Evolutionary conservation across 2,329 filamentous ascomycete species (phyloP).

Genomic region (Stachybotrys elegans): DNA sequence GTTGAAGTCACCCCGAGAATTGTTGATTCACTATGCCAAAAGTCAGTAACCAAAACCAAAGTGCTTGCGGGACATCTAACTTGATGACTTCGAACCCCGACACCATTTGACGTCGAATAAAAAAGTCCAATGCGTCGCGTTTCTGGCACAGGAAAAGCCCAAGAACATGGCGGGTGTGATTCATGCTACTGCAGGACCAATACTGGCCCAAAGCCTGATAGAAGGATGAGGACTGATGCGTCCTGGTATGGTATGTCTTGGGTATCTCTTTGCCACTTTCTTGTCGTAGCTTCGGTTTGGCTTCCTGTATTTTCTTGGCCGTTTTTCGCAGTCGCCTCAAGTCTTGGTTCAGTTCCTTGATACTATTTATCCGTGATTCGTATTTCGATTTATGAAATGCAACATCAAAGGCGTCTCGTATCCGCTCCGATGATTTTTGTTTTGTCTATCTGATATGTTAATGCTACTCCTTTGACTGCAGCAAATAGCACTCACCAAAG

Average conservation of each 20-base stretch:
- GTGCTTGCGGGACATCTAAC: neutral
- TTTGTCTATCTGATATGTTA: neutral
- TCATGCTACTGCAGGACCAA: neutral
- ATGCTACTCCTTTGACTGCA: neutral
- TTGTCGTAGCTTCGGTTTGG: neutral
- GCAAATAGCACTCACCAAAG: neutral
- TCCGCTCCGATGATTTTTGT: neutral
- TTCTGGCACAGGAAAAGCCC: neutral
- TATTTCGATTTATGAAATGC: constrained; percentile 1
- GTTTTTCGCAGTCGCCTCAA: neutral
- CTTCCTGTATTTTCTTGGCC: neutral
- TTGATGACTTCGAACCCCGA: neutral
- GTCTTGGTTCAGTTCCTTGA: constrained; percentile 1
- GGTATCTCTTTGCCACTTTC: neutral
- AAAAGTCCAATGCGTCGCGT: neutral
- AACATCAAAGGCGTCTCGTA: neutral
- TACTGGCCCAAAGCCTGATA: neutral
- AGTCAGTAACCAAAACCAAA: neutral
- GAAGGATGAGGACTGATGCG: neutral
- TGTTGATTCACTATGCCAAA: neutral
- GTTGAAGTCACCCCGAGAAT: neutral
- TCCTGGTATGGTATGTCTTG: neutral
- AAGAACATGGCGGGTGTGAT: neutral
- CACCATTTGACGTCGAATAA: neutral
- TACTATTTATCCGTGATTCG: neutral